Evolutionary conservation across 169 alveolate genomes (phyloP).

Genomic region (Plasmodium reichenowi): DNA sequence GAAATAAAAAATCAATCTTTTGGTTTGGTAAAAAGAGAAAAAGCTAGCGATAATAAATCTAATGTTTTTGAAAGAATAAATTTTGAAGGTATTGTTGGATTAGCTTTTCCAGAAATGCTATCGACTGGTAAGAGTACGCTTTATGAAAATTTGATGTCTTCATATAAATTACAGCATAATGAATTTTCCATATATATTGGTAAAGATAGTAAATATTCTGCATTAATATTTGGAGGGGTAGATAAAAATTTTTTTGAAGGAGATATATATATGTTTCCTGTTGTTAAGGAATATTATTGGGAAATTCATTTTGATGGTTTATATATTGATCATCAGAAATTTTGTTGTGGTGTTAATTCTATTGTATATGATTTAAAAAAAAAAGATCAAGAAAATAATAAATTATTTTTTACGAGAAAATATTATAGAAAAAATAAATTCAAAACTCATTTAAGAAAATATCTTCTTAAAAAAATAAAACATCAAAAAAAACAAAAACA

Average conservation of each 20-base stretch:
- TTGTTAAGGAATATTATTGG: conserved; percentile 91
- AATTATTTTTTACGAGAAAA: conserved; percentile 17
- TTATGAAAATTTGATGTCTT: conserved; percentile 61
- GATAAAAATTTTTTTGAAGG: conserved; percentile 85
- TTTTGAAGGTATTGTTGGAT: conserved; percentile 91
- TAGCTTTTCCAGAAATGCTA: conserved; percentile 91
- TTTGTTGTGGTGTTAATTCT: conserved; percentile 86
- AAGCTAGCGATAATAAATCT: conserved; percentile 22
- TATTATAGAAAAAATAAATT: conserved; percentile 11
- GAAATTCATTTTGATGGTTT: conserved; percentile 87
- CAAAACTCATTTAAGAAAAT: not conserved
- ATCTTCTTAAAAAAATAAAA: not conserved
- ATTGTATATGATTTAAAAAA: conserved; percentile 44
- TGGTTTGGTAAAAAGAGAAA: conserved; percentile 62
- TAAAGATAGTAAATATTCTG: conserved; percentile 82
- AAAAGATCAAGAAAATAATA: conserved; percentile 4
- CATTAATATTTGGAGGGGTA: conserved; percentile 91
- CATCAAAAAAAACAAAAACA: not conserved
- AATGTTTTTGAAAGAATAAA: conserved; percentile 78
- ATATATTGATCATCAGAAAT: conserved; percentile 87
- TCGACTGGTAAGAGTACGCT: conserved; percentile 82
- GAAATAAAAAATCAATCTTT: conserved; percentile 38
- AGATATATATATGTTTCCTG: conserved; percentile 89
- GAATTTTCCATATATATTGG: conserved; percentile 66
- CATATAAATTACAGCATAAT: conserved; percentile 29